Conservation (phyloP, 1,284 basidiomycete genomes). For the Tilletiopsis washingtonensis region DNA sequence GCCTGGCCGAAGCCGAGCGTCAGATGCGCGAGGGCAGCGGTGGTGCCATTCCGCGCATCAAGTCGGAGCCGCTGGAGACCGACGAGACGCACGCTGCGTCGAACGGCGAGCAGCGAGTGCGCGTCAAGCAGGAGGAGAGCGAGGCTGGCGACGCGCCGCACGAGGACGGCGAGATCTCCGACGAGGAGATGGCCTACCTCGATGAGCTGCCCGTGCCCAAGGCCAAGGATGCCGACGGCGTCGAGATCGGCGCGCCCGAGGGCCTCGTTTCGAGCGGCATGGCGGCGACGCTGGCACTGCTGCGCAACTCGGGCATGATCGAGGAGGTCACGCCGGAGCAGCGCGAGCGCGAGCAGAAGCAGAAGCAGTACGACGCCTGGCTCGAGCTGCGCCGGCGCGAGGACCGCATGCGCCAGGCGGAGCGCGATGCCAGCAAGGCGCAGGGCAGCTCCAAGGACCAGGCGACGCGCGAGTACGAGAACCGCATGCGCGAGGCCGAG, state of each 20-base stretch:
- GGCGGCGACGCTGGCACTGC: constrained; percentile 75
- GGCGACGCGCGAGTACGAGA: constrained; percentile 87
- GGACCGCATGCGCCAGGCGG: constrained; percentile 69
- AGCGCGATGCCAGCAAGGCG: constrained; percentile 53
- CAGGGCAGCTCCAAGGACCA: constrained; percentile 63
- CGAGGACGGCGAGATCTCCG: constrained; percentile 50
- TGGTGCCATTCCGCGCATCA: constrained; percentile 55
- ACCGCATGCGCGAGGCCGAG: constrained; percentile 78
- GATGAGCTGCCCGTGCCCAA: constrained; percentile 10
- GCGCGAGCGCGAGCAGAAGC: constrained; percentile 68
- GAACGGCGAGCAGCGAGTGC: no score
- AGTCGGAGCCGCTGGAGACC: constrained; percentile 52
- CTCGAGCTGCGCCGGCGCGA: constrained; percentile 71
- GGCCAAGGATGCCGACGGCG: constrained; percentile 41
- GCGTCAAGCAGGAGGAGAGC: constrained; percentile 53
- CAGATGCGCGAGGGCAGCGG: no score
- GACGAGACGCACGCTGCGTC: constrained; percentile 2
- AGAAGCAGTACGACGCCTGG: constrained; percentile 83
- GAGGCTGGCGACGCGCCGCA: constrained; percentile 55
- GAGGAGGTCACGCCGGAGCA: constrained; percentile 61
- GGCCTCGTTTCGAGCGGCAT: constrained; percentile 54
- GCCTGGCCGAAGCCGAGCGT: constrained; percentile 53
- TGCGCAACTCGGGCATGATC: constrained; percentile 85
- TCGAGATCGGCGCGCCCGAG: constrained; percentile 8
- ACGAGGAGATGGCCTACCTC: constrained; percentile 52